A percentile compares a stretch with the other conserved stretches of the same genome.
Conservation (phyloP, 2,329 filamentous ascomycete species). For the Sclerotinia minor region DNA sequence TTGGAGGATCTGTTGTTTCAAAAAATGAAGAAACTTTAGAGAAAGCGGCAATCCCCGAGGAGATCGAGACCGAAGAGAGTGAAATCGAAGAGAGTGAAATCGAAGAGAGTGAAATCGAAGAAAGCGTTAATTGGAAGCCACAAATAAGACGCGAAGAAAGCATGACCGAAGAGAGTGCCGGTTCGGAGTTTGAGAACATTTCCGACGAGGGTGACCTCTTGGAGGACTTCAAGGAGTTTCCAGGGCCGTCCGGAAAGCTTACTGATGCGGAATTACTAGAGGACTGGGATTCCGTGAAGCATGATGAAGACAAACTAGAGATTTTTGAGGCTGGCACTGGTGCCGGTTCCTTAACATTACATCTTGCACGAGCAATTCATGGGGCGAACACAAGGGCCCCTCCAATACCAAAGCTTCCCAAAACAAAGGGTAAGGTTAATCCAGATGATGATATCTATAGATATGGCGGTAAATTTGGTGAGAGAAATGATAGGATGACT, state of each 20-base stretch:
- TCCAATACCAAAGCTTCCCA: constrained; percentile 36
- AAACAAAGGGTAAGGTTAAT: neutral
- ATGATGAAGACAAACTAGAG: constrained; percentile 53
- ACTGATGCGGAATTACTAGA: constrained; percentile 10
- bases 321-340: constrained; percentile 84
- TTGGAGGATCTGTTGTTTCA: neutral
- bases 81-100: too few species aligned
- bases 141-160: neutral
- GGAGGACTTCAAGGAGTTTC: constrained; percentile 25
- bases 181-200: neutral
- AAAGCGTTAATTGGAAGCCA: neutral
- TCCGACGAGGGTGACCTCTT: constrained; percentile 48
- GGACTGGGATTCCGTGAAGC: neutral
- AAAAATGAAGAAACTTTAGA: neutral
- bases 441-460: constrained; percentile 5
- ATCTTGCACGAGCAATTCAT: constrained; percentile 74
- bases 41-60: too few species aligned
- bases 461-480: neutral
- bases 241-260: neutral
- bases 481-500: too few species aligned
- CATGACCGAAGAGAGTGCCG: constrained; percentile 45
- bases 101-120: too few species aligned
- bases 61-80: too few species aligned
- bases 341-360: constrained; percentile 76
- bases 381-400: constrained; percentile 63